phyloP scores from a whole-genome alignment of 78 protist species.

The Dictyostelium brefeldianum region DNA sequence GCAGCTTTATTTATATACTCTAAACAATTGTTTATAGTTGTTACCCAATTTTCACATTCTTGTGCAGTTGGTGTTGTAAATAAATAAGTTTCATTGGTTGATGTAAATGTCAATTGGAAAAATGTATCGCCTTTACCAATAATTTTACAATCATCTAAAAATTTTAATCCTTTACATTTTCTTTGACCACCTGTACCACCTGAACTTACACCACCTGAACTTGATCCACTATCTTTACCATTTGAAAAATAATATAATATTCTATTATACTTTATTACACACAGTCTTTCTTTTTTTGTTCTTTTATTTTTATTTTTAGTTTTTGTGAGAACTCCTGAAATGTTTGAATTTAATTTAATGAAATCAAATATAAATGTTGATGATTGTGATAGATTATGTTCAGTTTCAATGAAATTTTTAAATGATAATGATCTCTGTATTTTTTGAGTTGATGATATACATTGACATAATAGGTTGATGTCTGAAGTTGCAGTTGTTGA shows the following conservation, averaged over 20 bases:
- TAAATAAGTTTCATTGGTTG: slow-evolving; percentile 15
- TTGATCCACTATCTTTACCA: not conserved
- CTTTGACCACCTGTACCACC: not conserved
- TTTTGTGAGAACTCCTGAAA: slow-evolving; percentile 39
- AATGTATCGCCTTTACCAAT: not conserved
- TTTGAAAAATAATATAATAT: slow-evolving; percentile 44
- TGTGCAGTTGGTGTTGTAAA: slow-evolving; percentile 20
- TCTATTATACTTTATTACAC: slow-evolving; percentile 58
- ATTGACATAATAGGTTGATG: slow-evolving; percentile 14
- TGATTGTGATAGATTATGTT: slow-evolving; percentile 6
- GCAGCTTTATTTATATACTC: slow-evolving; percentile 10
- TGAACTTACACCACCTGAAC: not conserved
- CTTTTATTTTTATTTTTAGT: slow-evolving; percentile 52
- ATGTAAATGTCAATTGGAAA: slow-evolving; percentile 11
- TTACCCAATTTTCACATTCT: slow-evolving; percentile 49
- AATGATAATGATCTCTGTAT: slow-evolving; percentile 31
- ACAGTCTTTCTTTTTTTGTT: slow-evolving; percentile 46
- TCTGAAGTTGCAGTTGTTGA: slow-evolving; percentile 18
- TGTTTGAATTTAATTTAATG: slow-evolving; percentile 18
- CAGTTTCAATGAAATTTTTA: slow-evolving; percentile 33
- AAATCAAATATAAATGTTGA: slow-evolving; percentile 29
- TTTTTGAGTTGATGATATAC: slow-evolving; percentile 30
- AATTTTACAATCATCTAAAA: slow-evolving; percentile 51
- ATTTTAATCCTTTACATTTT: slow-evolving; percentile 49
- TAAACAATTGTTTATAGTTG: slow-evolving; percentile 1